Base-by-base conservation (phyloP, 495 filamentous ascomycete genomes). In the Xylaria curta region DNA sequence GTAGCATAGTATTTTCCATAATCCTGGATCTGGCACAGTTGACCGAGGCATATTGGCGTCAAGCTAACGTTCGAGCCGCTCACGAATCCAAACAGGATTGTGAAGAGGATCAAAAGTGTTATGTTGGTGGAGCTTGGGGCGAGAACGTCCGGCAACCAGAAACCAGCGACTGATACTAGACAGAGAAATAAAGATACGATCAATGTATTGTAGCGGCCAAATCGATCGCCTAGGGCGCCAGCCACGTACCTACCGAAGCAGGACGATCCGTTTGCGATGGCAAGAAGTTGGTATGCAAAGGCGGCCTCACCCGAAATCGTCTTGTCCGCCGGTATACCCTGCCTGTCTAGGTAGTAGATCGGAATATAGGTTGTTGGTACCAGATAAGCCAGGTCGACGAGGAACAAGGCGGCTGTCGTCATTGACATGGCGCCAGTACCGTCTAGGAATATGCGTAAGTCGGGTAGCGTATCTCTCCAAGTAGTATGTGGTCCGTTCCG, bases 1-100 rank as follows among this genome's bases (percentile, higher is more conserved):
- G 94, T 96, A 15, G 94, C 91, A 75, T 90, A 97, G 73, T 92
- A 95, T 59, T 92, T 84, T 2, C 95, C 95, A 72, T 96, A 97
- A 59, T 94, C 84, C 68, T 94, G 88, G 4, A 94, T 93, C 68
- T 92, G 91, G 81, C 94, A 97, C 42, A 97, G 86, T 83, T 97
- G 94, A 6, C 94, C 94, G 10, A 98, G 88, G 75, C 94, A 97
- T 5, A 97, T 94, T 0, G 95, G 94, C 2, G 92, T 92, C 62
- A 98, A 80, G 31, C 90, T 91, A 66, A 98, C 91, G 73, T 97
- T 97, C 66, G 90, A 92, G 3, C 95, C 95, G 46, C 90, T 93
- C 13, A 89, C 90, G 75, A 97, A 95, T 4, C 95, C 95, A 81
- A 97, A 97, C 0, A 94, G 75, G 0, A 95, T 79, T 0, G 91